Base-by-base conservation (phyloP, 371 early-diverging fungal genomes). In the Mortierella sp. region DNA sequence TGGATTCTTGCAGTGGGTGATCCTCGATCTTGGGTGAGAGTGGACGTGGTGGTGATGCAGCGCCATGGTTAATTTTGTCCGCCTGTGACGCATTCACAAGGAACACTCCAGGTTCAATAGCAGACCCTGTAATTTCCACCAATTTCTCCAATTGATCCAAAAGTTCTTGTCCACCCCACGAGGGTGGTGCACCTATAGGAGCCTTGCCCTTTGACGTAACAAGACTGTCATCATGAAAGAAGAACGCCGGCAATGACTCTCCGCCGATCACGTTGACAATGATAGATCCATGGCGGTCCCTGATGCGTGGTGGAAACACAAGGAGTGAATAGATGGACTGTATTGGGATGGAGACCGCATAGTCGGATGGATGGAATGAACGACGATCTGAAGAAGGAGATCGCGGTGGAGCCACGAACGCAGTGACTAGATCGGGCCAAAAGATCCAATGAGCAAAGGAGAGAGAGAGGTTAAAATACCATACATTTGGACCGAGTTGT, bases 151-250 rank as follows among this genome's bases (percentile, higher is more conserved):
- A 21, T 5, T 64, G 59, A 21, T 67, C 61, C 54, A 80, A 67
- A 8, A 84, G 78, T 14, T 76, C 72, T 55, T 79, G 69, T 19
- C 66, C 64, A 18, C 60, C 63, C 71, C 66, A 71, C 16, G 31
- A 12, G 6, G 71, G 67, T 48, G 68, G 72, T 26, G 39, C 63
- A 26, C 58, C 56, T 4, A 53, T 24, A 24, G 50, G 53, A 1
- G 28, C 31, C 45, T 67, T 64, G 16, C 56, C 66, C 42, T 65
- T 48, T 68, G 59, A 51, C 61, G 67, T n/a, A n/a, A n/a, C 79
- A 67, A 81, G 10, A 55, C 72, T 80, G 18, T 82, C 83, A 48
- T 86, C 83, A 31, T 84, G 86, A 58, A 86, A 86, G 73, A 80
- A 84, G 64, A 86, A 80, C 6, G 84, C 86, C 2, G 83, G 84